phyloP scores from a whole-genome alignment of 371 early-diverging fungal genomes.

The Apophysomyces sp. region DNA sequence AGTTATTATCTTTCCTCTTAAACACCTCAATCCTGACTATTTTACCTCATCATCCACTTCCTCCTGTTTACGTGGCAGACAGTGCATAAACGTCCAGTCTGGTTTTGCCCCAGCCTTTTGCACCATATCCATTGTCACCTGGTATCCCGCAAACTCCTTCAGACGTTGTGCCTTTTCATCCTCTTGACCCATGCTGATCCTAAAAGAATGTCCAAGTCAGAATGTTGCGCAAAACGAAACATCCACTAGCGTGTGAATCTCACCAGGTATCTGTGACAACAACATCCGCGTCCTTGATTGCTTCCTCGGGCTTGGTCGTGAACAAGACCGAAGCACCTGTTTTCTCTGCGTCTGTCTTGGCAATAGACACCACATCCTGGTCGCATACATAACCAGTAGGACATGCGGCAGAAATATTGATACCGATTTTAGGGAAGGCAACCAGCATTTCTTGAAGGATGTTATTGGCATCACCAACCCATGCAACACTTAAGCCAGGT shows the following conservation, averaged over 20 bases:
- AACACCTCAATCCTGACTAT: too few species aligned
- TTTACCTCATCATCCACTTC: conserved; percentile 92
- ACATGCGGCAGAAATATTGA: conserved; percentile 80
- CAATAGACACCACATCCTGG: conserved; percentile 65
- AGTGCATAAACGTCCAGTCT: conserved; percentile 96
- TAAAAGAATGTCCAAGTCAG: too few species aligned
- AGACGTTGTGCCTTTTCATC: conserved; percentile 82
- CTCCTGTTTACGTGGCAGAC: conserved; percentile 92
- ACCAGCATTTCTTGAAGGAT: conserved; percentile 88
- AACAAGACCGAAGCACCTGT: conserved; percentile 57
- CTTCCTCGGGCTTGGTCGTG: conserved; percentile 71
- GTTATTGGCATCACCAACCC: conserved; percentile 98
- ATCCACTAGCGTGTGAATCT: neutral
- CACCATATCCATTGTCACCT: conserved; percentile 83
- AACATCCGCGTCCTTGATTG: conserved; percentile 80
- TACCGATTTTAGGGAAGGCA: conserved; percentile 86
- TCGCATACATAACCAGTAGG: conserved; percentile 80
- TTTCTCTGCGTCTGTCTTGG: conserved; percentile 47
- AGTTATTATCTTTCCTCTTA: neutral
- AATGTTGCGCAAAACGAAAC: neutral
- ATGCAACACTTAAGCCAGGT: conserved; percentile 77
- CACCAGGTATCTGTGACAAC: conserved; percentile 97
- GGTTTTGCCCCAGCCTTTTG: conserved; percentile 72
- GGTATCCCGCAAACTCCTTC: conserved; percentile 83
- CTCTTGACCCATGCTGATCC: conserved; percentile 97